phyloP scores from a whole-genome alignment of 345 rosid species.

The Erysimum cheiranthoides region DNA sequence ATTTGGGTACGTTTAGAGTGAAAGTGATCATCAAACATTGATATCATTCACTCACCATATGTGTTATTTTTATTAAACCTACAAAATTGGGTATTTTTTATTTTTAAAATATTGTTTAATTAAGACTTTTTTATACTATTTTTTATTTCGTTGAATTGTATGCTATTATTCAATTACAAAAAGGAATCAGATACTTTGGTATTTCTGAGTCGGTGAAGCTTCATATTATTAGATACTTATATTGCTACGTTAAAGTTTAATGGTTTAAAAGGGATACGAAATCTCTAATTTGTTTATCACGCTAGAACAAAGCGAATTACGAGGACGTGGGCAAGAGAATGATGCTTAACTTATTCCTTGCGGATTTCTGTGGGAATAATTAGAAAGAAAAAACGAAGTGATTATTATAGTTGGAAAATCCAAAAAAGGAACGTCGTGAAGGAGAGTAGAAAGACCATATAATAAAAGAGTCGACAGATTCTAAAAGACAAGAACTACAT shows the following conservation, averaged over 20 bases:
- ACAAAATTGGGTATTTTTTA: slow-evolving; percentile 3
- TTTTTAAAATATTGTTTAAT: background rate
- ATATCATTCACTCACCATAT: background rate
- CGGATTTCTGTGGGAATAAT: background rate
- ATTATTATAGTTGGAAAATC: background rate
- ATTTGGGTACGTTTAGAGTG: slow-evolving; percentile 59
- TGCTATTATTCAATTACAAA: slow-evolving; percentile 6
- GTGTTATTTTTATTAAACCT: slow-evolving; percentile 26
- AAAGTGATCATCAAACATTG: background rate
- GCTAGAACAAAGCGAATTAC: too few species aligned
- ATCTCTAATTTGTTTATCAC: background rate
- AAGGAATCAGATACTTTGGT: slow-evolving; percentile 39
- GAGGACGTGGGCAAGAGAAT: slow-evolving; percentile 8
- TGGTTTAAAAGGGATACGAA: slow-evolving; percentile 4
- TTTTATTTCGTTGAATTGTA: slow-evolving; percentile 10
- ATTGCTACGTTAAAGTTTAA: slow-evolving; percentile 25
- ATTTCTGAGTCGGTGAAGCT: slow-evolving; percentile 14
- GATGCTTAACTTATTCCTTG: slow-evolving; percentile 22
- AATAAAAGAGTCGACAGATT: slow-evolving; percentile 7
- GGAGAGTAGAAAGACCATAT: slow-evolving; percentile 7
- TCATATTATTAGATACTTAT: slow-evolving; percentile 25
- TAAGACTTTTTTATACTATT: too few species aligned
- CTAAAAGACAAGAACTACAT: slow-evolving; percentile 7
- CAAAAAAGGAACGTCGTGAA: slow-evolving; percentile 26
- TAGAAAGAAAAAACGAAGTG: background rate